A percentile compares a stretch with the other conserved stretches of the same genome.
Evolutionary conservation across 78 protist species (phyloP).

Genomic region (Speleostelium caveatum): DNA sequence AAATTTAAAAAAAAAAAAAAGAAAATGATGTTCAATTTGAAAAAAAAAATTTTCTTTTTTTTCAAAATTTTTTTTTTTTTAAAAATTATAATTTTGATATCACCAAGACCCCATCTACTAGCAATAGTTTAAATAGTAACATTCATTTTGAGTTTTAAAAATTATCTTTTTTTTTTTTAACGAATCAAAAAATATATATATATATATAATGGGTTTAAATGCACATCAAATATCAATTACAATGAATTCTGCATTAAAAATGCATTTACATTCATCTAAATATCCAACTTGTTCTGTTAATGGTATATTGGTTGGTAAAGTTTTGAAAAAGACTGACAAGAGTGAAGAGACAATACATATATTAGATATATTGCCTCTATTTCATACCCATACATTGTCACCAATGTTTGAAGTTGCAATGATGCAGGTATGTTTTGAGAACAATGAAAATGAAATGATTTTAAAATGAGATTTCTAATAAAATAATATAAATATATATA

Average conservation of each 20-base stretch:
- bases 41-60: too few relatives aligned
- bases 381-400: constrained; percentile 30
- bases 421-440: constrained; percentile 35
- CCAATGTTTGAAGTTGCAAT: constrained; percentile 80
- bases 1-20: too few relatives aligned
- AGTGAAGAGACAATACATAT: neutral
- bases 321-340: neutral
- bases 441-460: neutral
- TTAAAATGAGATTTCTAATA: neutral
- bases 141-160: too few relatives aligned
- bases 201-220: neutral
- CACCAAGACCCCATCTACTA: too few relatives aligned
- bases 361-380: constrained; percentile 52
- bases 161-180: neutral
- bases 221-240: constrained; percentile 14
- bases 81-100: too few relatives aligned
- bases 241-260: constrained; percentile 14
- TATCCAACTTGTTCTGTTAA: constrained; percentile 31
- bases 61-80: too few relatives aligned
- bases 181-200: neutral
- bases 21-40: too few relatives aligned
- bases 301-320: constrained; percentile 41
- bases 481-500: neutral
- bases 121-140: too few relatives aligned
- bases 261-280: constrained; percentile 68